Evolutionary conservation across 345 rosid species (phyloP).

Genomic region (Citrus mangshanensis): DNA sequence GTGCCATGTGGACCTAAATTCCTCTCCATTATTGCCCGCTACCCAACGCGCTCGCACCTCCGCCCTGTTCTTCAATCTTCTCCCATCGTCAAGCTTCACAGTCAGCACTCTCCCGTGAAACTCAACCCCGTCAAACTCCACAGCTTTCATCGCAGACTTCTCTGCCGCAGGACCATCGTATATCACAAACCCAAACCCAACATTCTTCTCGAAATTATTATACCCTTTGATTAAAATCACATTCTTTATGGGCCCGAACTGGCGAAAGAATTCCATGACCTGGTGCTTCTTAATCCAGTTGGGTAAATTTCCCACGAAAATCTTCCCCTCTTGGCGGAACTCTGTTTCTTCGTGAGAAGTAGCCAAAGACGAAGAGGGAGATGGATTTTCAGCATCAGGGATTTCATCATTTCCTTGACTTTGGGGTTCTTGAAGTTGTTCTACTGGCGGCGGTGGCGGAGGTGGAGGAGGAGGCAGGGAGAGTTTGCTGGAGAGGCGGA

Average conservation of each 20-base stretch:
- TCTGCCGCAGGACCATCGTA: constrained; percentile 47
- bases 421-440: constrained; percentile 3
- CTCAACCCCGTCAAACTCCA: constrained; percentile 87
- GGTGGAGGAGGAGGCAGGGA: constrained; percentile 59
- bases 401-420: constrained; percentile 9
- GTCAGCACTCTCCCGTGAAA: constrained; percentile 87
- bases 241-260: constrained; percentile 77
- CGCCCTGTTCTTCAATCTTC: constrained; percentile 56
- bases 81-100: constrained; percentile 88
- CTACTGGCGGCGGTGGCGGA: constrained; percentile 11
- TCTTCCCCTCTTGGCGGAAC: constrained; percentile 72
- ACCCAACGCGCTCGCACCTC: constrained; percentile 73
- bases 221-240: constrained; percentile 70
- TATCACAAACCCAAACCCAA: constrained; percentile 83
- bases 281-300: constrained; percentile 80
- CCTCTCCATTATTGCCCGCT: constrained; percentile 42
- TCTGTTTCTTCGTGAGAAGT: constrained; percentile 12
- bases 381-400: constrained; percentile 9
- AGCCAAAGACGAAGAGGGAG: not conserved
- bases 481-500: constrained; percentile 76
- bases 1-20: constrained; percentile 75
- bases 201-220: constrained; percentile 61
- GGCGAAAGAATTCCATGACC: constrained; percentile 67
- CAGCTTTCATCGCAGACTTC: constrained; percentile 73
- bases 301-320: constrained; percentile 86